Evolutionary conservation across 202 grass and related monocot genomes (phyloP).

Genomic region (Carex sylvatica): DNA sequence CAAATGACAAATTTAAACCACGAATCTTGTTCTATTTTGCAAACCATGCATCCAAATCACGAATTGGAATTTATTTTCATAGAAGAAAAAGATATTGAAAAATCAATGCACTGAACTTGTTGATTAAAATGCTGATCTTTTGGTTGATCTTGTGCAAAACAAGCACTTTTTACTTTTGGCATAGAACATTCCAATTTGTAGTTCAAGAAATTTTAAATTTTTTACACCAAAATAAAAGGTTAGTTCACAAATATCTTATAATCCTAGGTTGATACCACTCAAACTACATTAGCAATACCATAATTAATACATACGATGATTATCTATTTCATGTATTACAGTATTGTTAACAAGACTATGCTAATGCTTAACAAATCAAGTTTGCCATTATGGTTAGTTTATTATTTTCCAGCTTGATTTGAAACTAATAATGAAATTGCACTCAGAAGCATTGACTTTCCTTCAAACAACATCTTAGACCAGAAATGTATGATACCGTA

Average conservation of each 20-base stretch:
- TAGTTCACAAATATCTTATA: background rate
- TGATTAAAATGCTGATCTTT: background rate
- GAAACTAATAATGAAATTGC: background rate
- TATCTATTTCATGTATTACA: background rate
- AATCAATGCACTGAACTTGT: background rate
- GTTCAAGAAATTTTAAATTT: background rate
- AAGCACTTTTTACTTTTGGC: background rate
- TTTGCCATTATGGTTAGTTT: background rate
- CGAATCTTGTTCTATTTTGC: background rate
- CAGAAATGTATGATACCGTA: background rate
- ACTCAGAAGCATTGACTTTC: background rate
- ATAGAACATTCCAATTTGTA: background rate
- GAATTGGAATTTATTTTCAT: background rate
- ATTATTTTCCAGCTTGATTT: background rate
- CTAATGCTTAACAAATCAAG: background rate
- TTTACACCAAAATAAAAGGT: background rate
- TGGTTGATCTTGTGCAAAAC: background rate
- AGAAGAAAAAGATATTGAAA: background rate
- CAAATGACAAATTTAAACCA: slow-evolving; percentile 3
- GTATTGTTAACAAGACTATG: background rate
- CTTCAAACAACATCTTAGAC: background rate
- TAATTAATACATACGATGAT: background rate
- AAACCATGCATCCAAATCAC: background rate
- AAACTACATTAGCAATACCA: background rate
- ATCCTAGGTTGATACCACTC: background rate